Base-by-base conservation (phyloP, 306 rosid species). In the Trifolium repens region DNA sequence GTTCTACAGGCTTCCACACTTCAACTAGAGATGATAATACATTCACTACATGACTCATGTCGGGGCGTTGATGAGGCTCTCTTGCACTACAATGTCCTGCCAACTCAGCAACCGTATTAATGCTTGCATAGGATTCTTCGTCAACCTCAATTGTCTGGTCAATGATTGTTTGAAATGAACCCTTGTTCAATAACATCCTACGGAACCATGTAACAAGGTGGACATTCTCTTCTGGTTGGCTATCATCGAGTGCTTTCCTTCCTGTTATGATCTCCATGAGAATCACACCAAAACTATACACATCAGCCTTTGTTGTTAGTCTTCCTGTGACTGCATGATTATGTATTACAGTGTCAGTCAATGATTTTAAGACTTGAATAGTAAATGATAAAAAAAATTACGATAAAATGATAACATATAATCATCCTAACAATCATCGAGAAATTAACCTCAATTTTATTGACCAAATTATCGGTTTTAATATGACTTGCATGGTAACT, bases 211-310 rank as follows among this genome's bases (percentile, higher is more conserved):
- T 49, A 40, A 89, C 96, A 11, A 94, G 93, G 81, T 91, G 97
- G 61, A 92, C 15, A 63, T 89, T 78, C 66, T 94, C 98, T 80
- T 92, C 98, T 5, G 96, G 83, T 70, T 80, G 88, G 60, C 78
- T 86, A 0, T 90, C 88, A 49, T 94, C 98, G 5, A 94, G 85
- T 53, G 97, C 97, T 75, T 67, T 90, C 60, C 96, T 79, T 50
- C 98, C 97, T 0, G 93, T 86, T 67, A 94, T 78, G 60, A 94
- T 69, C 83, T 94, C 98, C 98, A 94, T 90, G 3, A 94, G 84
- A 69, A 94, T 89, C 77, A 94, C 98, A n/a, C 98, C 98, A 4
- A 90, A 94, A 83, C 97, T 94, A 71, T 89, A 91, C 4, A 91
- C 89, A 70, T 91, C 97, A 24, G 85, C 96, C 85, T 94, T 94